Evolutionary conservation across 441 rosid genomes (phyloP), one percentile per base, ranked within the genome.

Genomic region (Cnidoscolus chayamansa): DNA sequence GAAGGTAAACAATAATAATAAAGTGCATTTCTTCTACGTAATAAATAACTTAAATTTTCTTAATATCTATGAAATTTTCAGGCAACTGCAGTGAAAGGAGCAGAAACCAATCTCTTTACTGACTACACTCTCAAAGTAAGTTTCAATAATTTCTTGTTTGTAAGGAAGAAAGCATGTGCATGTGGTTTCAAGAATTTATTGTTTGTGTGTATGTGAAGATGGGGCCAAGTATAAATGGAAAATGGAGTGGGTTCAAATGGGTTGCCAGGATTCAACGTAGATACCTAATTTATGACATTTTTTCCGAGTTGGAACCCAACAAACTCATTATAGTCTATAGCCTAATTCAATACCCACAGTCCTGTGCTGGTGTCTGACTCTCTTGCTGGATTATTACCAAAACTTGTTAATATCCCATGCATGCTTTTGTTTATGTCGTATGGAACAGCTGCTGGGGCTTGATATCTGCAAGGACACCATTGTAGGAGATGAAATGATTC

Each of bases 401-500:
- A 40, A 40, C 3, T 48, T 2, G 15, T 11, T 58, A 30, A 3
- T 40, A 58, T 58, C 0, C 20, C 56, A 4, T 30, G 9, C 11
- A 4, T 30, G 9, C 11, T 50, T 31, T 70, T 53, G 48, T 67
- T 53, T 54, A 40, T 40, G 45, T 40, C 45, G 45, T 3, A 40
- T 40, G 45, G 45, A 40, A 74, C 86, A 94, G 98, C 73, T 94
- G 35, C 60, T 94, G 68, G 99, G 98, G 12, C 94, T 94, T 53
- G 99, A 94, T 68, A 90, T 87, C 6, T 94, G 99, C 80, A 89
- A 87, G 69, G 98, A 94, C 81, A 92, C 87, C 3, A 88, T 92
- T 57, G 96, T 94, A 2, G 98, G 99, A 74, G 93, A 92, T 73
- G 90, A 89, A 10, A 92, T 94, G 98, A 76, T 78, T 17, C 72